Evolutionary conservation across 805 yeast species (phyloP).

Genomic region (Saccharomycopsis sp.): DNA sequence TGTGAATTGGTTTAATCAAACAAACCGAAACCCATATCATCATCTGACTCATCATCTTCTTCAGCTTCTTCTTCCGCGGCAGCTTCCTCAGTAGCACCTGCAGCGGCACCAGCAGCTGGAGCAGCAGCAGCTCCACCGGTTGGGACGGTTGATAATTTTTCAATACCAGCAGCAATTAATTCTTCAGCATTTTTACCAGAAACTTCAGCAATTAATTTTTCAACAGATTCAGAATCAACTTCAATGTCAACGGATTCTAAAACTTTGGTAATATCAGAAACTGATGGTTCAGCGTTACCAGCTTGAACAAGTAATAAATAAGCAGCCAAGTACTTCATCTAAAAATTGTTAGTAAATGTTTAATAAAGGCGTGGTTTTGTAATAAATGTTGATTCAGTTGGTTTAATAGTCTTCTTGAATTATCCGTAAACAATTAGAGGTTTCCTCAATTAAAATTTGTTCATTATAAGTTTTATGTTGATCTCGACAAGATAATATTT

Average conservation of each 20-base stretch:
- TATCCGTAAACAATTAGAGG: no score
- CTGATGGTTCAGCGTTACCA: constrained; percentile 77
- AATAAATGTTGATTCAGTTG: no score
- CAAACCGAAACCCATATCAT: constrained; percentile 75
- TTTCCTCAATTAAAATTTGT: not conserved
- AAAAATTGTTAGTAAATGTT: constrained; percentile 15
- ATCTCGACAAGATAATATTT: no score
- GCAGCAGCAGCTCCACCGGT: constrained; percentile 72
- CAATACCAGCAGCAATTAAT: constrained; percentile 70
- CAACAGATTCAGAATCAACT: constrained; percentile 67
- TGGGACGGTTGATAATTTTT: constrained; percentile 75
- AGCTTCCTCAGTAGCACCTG: constrained; percentile 43
- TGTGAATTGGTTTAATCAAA: constrained; percentile 36
- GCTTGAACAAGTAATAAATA: constrained; percentile 82
- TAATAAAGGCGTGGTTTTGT: no score
- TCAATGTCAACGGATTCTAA: constrained; percentile 72
- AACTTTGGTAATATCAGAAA: constrained; percentile 62
- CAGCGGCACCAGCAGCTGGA: constrained; percentile 44
- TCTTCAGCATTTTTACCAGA: constrained; percentile 70
- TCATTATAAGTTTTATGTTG: no score
- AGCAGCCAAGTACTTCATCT: constrained; percentile 89
- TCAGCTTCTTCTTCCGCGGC: constrained; percentile 48
- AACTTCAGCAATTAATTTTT: constrained; percentile 60
- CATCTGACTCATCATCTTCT: constrained; percentile 42
- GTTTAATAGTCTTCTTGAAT: no score